Evolutionary conservation across 106 monocot genomes (phyloP).

Genomic region (Iris macrosiphon): DNA sequence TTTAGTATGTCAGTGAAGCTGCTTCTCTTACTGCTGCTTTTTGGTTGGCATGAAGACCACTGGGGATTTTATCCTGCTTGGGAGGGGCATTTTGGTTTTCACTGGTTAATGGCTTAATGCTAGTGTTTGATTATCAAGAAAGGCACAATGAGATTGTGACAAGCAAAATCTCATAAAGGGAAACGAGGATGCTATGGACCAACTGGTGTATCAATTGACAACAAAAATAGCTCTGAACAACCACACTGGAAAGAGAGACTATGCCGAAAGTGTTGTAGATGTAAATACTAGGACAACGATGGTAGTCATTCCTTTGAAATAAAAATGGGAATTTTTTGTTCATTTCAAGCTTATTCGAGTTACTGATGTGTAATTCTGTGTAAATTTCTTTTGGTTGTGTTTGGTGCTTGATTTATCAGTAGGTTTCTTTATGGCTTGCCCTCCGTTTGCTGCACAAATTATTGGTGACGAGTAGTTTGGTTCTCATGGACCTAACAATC

Average conservation of each 20-base stretch:
- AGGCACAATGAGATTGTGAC: too few species aligned
- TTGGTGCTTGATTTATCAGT: too few species aligned
- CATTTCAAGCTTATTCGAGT: too few species aligned
- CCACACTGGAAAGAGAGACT: neutral
- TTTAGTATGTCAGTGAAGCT: neutral
- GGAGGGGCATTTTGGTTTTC: neutral
- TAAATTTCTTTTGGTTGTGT: too few species aligned
- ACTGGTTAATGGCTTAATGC: neutral
- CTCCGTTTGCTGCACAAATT: too few species aligned
- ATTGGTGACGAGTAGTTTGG: too few species aligned
- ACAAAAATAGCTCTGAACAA: neutral
- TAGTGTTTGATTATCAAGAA: too few species aligned
- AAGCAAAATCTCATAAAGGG: too few species aligned
- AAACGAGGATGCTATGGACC: neutral
- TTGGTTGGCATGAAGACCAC: neutral
- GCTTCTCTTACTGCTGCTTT: neutral
- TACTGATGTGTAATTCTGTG: too few species aligned
- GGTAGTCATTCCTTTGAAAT: conserved; percentile 6
- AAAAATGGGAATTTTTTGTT: neutral
- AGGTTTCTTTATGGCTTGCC: too few species aligned
- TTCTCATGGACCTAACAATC: too few species aligned
- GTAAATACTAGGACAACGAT: neutral
- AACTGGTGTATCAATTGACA: neutral
- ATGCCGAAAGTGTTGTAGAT: conserved; percentile 9
- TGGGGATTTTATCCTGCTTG: neutral